Conservation (phyloP, 179 eudicot genomes). For the Sideroxylon spinosum region DNA sequence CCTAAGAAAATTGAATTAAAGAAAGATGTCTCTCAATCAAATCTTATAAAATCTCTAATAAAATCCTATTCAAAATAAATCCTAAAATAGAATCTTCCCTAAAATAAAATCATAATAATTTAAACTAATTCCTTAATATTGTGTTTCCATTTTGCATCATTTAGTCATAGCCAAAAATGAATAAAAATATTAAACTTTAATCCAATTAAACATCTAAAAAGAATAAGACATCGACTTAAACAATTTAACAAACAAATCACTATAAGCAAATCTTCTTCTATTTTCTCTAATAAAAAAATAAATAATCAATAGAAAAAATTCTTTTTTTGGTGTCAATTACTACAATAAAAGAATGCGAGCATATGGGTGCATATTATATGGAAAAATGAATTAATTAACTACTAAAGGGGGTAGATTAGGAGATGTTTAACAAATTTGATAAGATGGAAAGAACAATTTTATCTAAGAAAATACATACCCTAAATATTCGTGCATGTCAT, state of each 20-base stretch:
- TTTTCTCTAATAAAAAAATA: background rate
- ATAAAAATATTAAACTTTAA: background rate
- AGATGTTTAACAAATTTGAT: background rate
- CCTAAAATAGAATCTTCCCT: too few relatives aligned
- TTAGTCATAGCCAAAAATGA: too few relatives aligned
- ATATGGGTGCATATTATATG: background rate
- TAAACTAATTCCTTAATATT: too few relatives aligned
- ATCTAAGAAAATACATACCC: background rate
- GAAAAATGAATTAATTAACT: background rate
- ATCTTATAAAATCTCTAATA: too few relatives aligned
- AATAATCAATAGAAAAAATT: background rate
- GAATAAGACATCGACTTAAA: background rate
- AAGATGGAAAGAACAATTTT: conserved; percentile 2
- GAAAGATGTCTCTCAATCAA: too few relatives aligned
- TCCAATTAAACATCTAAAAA: background rate
- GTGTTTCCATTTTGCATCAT: too few relatives aligned
- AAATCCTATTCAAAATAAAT: too few relatives aligned
- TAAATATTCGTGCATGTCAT: background rate
- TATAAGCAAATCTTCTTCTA: background rate
- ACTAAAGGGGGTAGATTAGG: background rate
- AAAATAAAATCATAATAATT: too few relatives aligned
- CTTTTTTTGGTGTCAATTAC: background rate
- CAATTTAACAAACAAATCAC: background rate
- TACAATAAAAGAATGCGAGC: background rate
- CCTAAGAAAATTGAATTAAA: too few relatives aligned